Percentiles rank a stretch among this genome's conserved stretches.
Conservation (phyloP, 2,329 filamentous ascomycete genomes). For the Penicillium psychrosexuale region DNA sequence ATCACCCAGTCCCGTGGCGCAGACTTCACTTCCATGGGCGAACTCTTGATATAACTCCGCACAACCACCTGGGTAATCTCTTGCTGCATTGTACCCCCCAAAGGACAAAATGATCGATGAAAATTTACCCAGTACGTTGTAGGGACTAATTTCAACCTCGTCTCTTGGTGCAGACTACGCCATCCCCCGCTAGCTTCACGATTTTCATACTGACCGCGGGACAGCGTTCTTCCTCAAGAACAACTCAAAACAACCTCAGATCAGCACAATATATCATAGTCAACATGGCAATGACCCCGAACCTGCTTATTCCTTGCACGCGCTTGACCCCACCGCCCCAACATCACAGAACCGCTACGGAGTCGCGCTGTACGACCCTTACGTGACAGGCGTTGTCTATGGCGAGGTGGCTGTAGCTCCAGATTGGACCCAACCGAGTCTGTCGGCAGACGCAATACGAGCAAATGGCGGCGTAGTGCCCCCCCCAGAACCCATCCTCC, state of each 20-base stretch:
- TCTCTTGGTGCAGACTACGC: slow-evolving; percentile 9
- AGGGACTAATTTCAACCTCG: slow-evolving; percentile 44
- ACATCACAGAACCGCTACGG: slow-evolving; percentile 80
- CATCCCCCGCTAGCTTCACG: slow-evolving; percentile 12
- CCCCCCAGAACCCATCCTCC: slow-evolving; percentile 68
- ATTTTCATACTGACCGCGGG: slow-evolving; percentile 10
- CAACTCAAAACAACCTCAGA: slow-evolving; percentile 40
- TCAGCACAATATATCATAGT: slow-evolving; percentile 45
- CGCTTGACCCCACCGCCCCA: slow-evolving; percentile 67
- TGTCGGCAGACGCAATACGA: slow-evolving; percentile 77
- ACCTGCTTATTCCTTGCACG: slow-evolving; percentile 76
- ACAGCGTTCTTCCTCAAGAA: slow-evolving; percentile 59
- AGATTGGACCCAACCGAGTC: slow-evolving; percentile 77
- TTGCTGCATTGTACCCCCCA: background rate
- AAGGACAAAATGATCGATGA: slow-evolving; percentile 73
- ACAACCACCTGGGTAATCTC: background rate
- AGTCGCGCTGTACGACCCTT: slow-evolving; percentile 77
- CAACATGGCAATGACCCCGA: slow-evolving; percentile 77
- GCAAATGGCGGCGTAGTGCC: slow-evolving; percentile 63
- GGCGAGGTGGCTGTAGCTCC: slow-evolving; percentile 82
- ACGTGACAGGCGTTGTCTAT: slow-evolving; percentile 75
- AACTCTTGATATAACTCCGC: slow-evolving; percentile 9
- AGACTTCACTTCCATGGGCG: slow-evolving; percentile 1
- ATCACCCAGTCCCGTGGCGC: slow-evolving; percentile 20
- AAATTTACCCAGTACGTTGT: slow-evolving; percentile 68